These are phyloP conservation scores for Claviceps fusiformis DNA, from an alignment of 2,329 filamentous ascomycete genomes.

Conservation along the genomic window DNA sequence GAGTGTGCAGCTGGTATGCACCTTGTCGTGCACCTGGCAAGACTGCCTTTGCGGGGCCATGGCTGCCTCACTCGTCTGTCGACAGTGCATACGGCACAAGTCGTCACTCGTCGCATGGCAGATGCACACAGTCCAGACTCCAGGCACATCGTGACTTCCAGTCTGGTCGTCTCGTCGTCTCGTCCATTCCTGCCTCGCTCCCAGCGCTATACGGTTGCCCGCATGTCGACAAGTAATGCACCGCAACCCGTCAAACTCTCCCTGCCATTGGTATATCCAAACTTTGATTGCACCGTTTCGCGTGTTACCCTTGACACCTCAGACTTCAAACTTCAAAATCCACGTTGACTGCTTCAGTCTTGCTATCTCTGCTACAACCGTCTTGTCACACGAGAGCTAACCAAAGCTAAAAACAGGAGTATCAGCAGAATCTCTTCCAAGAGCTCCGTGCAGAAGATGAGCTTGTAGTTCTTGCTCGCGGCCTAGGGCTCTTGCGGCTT, in stretches of 20 bases:
- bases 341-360: too few species aligned
- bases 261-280: conserved; percentile 37
- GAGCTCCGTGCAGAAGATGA: conserved; percentile 85
- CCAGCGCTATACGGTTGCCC: conserved; percentile 8
- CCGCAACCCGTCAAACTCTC: conserved; percentile 68
- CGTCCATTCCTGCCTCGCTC: background rate
- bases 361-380: background rate
- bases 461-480: conserved; percentile 80
- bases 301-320: too few species aligned
- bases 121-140: background rate
- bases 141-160: background rate
- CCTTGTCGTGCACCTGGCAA: too few species aligned
- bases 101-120: background rate
- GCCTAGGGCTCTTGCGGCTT: conserved; percentile 80
- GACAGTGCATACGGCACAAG: too few species aligned
- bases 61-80: too few species aligned
- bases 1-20: background rate
- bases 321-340: too few species aligned
- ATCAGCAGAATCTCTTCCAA: conserved; percentile 90
- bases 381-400: background rate
- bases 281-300: too few species aligned
- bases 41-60: too few species aligned
- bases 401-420: conserved; percentile 41
- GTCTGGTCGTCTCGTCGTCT: background rate
- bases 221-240: conserved; percentile 40